phyloP scores from a whole-genome alignment of 1,284 basidiomycete species.

The Pterulicium gracile region DNA sequence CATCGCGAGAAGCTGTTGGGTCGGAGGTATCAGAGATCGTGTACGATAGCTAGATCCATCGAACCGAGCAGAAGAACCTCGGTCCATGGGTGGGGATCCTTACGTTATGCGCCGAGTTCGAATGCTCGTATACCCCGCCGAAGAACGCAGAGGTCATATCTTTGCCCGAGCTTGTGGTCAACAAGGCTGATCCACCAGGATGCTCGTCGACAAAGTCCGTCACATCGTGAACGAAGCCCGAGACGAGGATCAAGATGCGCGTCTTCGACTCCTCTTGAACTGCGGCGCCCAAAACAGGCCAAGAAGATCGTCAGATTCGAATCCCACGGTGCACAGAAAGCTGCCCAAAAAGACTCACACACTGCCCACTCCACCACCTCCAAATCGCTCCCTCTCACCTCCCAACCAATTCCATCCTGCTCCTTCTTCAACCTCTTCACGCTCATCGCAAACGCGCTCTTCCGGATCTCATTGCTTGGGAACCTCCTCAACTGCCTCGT shows the following conservation, averaged over 20 bases:
- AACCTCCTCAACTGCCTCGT: slow-evolving; percentile 57
- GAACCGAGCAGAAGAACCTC: slow-evolving; percentile 7
- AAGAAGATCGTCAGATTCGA: slow-evolving; percentile 5
- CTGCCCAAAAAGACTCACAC: slow-evolving; percentile 2
- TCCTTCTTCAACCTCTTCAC: slow-evolving; percentile 44
- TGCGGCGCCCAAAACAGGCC: too few relatives aligned
- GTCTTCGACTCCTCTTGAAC: slow-evolving; percentile 44
- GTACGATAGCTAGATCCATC: neutral
- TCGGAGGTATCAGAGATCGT: slow-evolving; percentile 12
- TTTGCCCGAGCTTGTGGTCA: slow-evolving; percentile 46
- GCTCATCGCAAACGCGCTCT: slow-evolving; percentile 60
- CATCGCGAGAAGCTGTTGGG: slow-evolving; percentile 43
- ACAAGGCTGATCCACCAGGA: slow-evolving; percentile 49
- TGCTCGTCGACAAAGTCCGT: slow-evolving; percentile 53
- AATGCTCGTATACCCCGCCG: slow-evolving; percentile 66
- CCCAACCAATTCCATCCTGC: slow-evolving; percentile 47
- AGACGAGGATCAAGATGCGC: slow-evolving; percentile 45
- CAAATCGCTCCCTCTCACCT: slow-evolving; percentile 40
- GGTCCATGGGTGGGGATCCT: slow-evolving; percentile 18
- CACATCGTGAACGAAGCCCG: slow-evolving; percentile 65
- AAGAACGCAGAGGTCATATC: slow-evolving; percentile 65
- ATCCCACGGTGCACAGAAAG: neutral
- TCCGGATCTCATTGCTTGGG: slow-evolving; percentile 63
- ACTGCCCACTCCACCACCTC: slow-evolving; percentile 48
- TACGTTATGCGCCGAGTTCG: slow-evolving; percentile 56